phyloP scores from a whole-genome alignment of 106 monocot species.

The Xerophyta viscosa region DNA sequence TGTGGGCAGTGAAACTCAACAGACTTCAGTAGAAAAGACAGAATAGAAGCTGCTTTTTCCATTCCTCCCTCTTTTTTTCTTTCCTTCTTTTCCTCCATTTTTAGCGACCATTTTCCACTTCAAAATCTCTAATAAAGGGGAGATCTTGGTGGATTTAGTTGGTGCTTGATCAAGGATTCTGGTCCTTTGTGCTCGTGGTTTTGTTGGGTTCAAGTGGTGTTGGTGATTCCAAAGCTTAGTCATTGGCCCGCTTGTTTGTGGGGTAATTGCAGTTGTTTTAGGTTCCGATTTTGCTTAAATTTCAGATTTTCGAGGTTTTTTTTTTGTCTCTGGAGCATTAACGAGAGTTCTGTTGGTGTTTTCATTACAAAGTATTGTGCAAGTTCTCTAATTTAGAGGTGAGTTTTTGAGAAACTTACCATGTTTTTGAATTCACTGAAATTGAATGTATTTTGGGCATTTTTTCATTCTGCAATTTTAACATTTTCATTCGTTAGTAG shows the following conservation, averaged over 20 bases:
- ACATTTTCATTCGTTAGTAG: background rate
- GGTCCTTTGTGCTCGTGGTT: background rate
- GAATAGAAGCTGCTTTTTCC: slow-evolving; percentile 7
- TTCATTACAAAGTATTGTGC: background rate
- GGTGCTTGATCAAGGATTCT: slow-evolving; percentile 6
- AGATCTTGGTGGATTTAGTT: background rate
- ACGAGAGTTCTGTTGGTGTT: too few species aligned
- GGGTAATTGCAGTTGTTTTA: background rate
- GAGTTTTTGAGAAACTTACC: background rate
- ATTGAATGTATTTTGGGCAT: background rate
- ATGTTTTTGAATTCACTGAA: background rate
- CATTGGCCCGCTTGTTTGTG: background rate
- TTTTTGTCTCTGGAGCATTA: too few species aligned
- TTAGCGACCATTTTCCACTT: background rate
- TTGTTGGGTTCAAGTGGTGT: slow-evolving; percentile 1
- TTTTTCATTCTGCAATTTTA: background rate
- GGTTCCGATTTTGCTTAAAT: background rate
- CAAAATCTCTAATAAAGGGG: background rate
- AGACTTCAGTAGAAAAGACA: slow-evolving; percentile 1
- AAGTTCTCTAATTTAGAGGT: background rate
- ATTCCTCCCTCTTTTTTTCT: background rate
- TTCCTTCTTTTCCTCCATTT: background rate
- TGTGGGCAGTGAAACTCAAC: background rate
- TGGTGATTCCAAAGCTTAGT: background rate
- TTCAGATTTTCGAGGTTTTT: background rate